phyloP scores from a whole-genome alignment of 345 rosid species.

The Schrenkiella parvula region DNA sequence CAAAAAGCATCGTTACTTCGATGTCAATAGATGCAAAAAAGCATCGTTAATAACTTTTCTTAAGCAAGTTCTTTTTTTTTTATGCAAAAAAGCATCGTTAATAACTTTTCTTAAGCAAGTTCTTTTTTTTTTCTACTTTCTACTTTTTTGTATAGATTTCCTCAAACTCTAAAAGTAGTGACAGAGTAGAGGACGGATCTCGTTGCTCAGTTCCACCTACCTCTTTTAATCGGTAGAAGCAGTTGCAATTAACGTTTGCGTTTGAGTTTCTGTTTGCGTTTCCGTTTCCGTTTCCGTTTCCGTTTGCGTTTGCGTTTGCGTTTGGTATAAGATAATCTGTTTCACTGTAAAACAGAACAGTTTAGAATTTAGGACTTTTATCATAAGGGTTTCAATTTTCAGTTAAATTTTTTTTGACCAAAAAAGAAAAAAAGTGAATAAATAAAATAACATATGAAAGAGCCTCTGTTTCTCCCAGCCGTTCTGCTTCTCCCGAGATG shows the following conservation, averaged over 20 bases:
- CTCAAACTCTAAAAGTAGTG: background rate
- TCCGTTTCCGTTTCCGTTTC: no score
- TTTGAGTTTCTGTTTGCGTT: no score
- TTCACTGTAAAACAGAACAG: no score
- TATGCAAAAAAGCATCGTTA: background rate
- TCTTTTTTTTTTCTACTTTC: background rate
- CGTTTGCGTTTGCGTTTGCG: no score
- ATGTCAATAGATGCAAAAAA: background rate
- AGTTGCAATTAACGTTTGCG: background rate
- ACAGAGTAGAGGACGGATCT: constrained; percentile 10
- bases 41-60: constrained; percentile 2
- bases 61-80: background rate
- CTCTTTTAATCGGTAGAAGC: background rate
- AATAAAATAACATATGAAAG: background rate
- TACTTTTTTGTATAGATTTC: background rate
- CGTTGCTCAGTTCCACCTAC: background rate
- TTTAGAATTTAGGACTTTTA: no score
- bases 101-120: background rate
- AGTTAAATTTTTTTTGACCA: no score
- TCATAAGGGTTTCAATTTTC: no score
- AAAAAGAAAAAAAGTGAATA: background rate
- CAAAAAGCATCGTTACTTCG: background rate
- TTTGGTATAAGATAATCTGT: no score
- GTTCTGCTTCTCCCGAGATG: background rate
- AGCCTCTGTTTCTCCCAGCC: background rate